A percentile compares a stretch with the other conserved stretches of the same genome.
Evolutionary conservation across 2,329 filamentous ascomycete species (phyloP).

Genomic region (Aureobasidium musti): DNA sequence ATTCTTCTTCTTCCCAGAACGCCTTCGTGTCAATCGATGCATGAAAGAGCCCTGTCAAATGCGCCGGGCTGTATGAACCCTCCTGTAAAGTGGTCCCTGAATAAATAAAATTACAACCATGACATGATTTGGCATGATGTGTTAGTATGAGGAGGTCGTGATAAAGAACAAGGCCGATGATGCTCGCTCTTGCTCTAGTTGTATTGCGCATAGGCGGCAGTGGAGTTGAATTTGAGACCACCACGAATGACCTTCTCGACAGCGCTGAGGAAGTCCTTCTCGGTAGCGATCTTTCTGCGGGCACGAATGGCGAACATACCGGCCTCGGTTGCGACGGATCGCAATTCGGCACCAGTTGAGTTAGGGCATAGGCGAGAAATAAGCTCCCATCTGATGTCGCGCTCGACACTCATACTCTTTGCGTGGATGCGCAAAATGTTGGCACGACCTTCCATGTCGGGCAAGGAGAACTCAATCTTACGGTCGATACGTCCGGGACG

Average conservation of each 20-base stretch:
- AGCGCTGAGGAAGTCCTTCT: constrained; percentile 97
- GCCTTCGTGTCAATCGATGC: constrained; percentile 21
- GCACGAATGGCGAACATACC: constrained; percentile 98
- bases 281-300: constrained; percentile 92
- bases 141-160: constrained; percentile 3
- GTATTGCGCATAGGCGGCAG: constrained; percentile 98
- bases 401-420: constrained; percentile 99
- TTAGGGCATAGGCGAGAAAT: constrained; percentile 97
- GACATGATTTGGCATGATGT: background rate
- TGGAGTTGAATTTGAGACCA: constrained; percentile 99
- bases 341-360: constrained; percentile 90
- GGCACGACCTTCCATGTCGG: constrained; percentile 93
- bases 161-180: background rate
- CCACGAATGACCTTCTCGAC: constrained; percentile 99
- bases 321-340: constrained; percentile 95
- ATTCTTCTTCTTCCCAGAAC: constrained; percentile 14
- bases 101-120: constrained; percentile 27
- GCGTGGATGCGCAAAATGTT: constrained; percentile 98
- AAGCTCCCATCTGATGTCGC: constrained; percentile 98
- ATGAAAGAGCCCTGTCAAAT: constrained; percentile 22
- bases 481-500: constrained; percentile 94
- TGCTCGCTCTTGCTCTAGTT: constrained; percentile 63
- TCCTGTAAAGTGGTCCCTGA: constrained; percentile 16
- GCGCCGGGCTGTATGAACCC: constrained; percentile 9
- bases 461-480: constrained; percentile 98